phyloP scores from a whole-genome alignment of 164 flowering plant species.

The Berberis vulgaris region DNA sequence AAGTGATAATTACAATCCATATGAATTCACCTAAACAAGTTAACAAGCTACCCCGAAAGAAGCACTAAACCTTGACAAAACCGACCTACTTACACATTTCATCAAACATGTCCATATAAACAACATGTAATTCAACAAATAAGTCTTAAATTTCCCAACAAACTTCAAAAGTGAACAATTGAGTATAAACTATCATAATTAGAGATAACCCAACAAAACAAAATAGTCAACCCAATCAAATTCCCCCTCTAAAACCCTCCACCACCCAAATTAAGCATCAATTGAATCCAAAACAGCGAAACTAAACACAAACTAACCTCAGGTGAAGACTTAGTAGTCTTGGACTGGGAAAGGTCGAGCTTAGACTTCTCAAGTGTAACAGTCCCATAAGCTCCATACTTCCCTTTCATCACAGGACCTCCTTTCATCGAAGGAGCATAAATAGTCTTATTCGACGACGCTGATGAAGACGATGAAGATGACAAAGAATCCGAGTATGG shows the following conservation, averaged over 20 bases:
- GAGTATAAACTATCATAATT: no score
- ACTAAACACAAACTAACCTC: constrained; percentile 40
- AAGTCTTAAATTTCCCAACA: no score
- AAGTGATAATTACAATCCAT: no score
- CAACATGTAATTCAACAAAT: no score
- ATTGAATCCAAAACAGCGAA: neutral
- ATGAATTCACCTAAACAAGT: no score
- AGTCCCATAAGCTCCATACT: constrained; percentile 62
- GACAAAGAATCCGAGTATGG: constrained; percentile 15
- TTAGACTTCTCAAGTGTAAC: constrained; percentile 83
- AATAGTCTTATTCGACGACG: constrained; percentile 6
- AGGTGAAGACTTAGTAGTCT: constrained; percentile 34
- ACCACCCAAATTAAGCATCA: neutral
- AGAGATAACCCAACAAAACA: no score
- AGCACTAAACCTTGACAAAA: no score
- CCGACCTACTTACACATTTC: no score
- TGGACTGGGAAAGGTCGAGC: constrained; percentile 58
- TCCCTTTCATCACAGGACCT: constrained; percentile 5
- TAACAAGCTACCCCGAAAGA: no score
- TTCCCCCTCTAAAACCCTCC: neutral
- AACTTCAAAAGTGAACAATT: no score
- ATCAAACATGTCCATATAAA: no score
- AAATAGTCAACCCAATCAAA: no score
- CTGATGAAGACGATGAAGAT: constrained; percentile 14
- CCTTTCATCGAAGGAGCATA: constrained; percentile 49